A percentile compares a stretch with the other conserved stretches of the same genome.
Conservation (phyloP, 2,329 filamentous ascomycete species). For the Clonostachys chloroleuca region DNA sequence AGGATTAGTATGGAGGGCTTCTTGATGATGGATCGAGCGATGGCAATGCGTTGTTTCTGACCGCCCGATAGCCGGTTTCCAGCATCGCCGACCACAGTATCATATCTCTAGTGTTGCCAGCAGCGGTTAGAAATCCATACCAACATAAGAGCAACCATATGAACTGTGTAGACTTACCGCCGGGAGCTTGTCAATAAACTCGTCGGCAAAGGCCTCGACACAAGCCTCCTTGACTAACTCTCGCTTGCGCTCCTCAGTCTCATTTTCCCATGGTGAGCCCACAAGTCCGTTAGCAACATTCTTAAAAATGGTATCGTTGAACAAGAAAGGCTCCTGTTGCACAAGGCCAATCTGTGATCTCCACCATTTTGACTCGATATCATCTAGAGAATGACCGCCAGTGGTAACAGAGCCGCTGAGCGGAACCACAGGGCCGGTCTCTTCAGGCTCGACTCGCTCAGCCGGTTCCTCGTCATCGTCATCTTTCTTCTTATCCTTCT, state of each 20-base stretch:
- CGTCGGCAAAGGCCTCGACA: slow-evolving; percentile 63
- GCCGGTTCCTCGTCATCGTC: slow-evolving; percentile 16
- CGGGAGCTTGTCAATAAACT: slow-evolving; percentile 63
- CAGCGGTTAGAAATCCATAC: too few species aligned
- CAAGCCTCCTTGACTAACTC: slow-evolving; percentile 61
- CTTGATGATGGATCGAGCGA: slow-evolving; percentile 70
- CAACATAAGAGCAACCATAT: background rate
- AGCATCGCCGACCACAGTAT: slow-evolving; percentile 70
- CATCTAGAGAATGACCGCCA: slow-evolving; percentile 45
- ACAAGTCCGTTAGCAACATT: slow-evolving; percentile 59
- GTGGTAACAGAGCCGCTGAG: slow-evolving; percentile 44
- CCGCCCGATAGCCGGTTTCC: slow-evolving; percentile 80
- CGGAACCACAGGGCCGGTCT: slow-evolving; percentile 35
- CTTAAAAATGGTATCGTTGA: slow-evolving; percentile 59
- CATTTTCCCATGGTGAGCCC: slow-evolving; percentile 46
- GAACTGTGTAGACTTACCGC: slow-evolving; percentile 25
- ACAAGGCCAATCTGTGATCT: slow-evolving; percentile 60
- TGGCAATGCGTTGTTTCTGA: slow-evolving; percentile 78
- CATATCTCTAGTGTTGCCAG: slow-evolving; percentile 49
- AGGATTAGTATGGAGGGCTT: slow-evolving; percentile 68
- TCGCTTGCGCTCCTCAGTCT: slow-evolving; percentile 48
- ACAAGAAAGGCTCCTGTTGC: slow-evolving; percentile 65
- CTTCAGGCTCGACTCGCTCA: slow-evolving; percentile 18
- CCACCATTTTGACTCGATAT: slow-evolving; percentile 61
- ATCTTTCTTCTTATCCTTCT: slow-evolving; percentile 25